Evolutionary conservation across 176 grass and related monocot genomes (phyloP), one percentile per base, ranked within the genome.

Genomic region (Areca catechu): DNA sequence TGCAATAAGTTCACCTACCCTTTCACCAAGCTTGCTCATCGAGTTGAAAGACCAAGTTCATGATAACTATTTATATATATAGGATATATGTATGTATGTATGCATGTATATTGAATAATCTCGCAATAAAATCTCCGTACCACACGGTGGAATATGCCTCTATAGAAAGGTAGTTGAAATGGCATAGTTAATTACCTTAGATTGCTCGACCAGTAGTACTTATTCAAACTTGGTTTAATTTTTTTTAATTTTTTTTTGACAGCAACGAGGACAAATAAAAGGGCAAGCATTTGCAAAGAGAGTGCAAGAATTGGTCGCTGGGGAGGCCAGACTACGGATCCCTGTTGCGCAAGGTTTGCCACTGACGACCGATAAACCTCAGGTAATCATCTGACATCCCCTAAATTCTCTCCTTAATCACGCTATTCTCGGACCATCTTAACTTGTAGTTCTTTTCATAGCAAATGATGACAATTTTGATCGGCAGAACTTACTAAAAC

Each of bases 191-290:
- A 3, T 24, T 3, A 2, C 23, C 3, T 24, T 24, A 60, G 57
- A n/a, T 4, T 27, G 25, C 4, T 1, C 21, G 2, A 22, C 7
- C 22, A 49, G 3, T 4, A 3, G 37, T 18, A 49, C 15, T 24
- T 20, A 27, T 5, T 7, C 16, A 19, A 4, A 4, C 49, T 15
- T 12, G 0, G 2, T 25, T 25, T 62, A 27, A 5, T 21, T 64
- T 28, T 2, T 23, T 47, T 18, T n/a, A n/a, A 25, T 25, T 25
- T 25, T 50, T 2, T 23, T 0, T 48, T n/a, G 67, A 24, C 49
- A 89, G 77, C 12, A 60, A 60, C 65, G 66, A 57, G 83, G 83
- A 37, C 48, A 56, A 1, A 89, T 74, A 59, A 81, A 21, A 57
- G 86, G 78, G 15, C 86, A 75, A 68, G 76, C 18, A 23, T 5